Conservation (phyloP, 805 yeast species). For the Nakazawaea sp. region DNA sequence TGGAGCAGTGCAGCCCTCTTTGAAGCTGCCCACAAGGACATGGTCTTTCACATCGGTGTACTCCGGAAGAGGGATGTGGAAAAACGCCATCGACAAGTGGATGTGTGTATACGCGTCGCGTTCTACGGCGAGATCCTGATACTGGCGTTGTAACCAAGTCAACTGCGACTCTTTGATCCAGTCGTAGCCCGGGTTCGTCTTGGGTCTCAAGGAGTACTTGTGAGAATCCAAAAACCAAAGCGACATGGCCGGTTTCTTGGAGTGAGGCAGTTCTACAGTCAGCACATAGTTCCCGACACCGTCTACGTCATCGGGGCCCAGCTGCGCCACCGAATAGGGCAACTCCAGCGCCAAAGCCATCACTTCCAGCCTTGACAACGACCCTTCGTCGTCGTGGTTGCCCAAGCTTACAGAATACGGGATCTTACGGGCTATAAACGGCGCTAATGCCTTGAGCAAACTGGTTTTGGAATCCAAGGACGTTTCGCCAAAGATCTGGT, state of each 20-base stretch:
- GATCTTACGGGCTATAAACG: constrained; percentile 57
- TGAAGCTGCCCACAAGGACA: constrained; percentile 50
- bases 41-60: constrained; percentile 41
- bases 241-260: constrained; percentile 37
- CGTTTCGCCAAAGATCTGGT: constrained; percentile 77
- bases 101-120: constrained; percentile 28
- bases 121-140: constrained; percentile 22
- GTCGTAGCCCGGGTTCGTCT: constrained; percentile 71
- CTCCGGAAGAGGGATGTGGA: constrained; percentile 93
- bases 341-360: constrained; percentile 49
- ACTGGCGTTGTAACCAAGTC: constrained; percentile 39
- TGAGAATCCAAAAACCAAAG: constrained; percentile 84
- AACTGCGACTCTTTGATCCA: constrained; percentile 72
- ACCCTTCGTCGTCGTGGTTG: constrained; percentile 91
- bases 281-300: constrained; percentile 82
- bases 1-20: constrained; percentile 81
- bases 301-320: constrained; percentile 60
- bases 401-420: constrained; percentile 89
- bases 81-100: constrained; percentile 78
- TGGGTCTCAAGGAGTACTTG: constrained; percentile 61
- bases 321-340: constrained; percentile 60
- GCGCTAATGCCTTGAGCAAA: constrained; percentile 65
- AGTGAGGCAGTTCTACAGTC: constrained; percentile 36
- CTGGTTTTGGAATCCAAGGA: constrained; percentile 82
- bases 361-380: constrained; percentile 49